These are phyloP conservation scores for Sphagnum contortum DNA, from an alignment of 225 moss, liverwort and hornwort species.

Conservation along the genomic window DNA sequence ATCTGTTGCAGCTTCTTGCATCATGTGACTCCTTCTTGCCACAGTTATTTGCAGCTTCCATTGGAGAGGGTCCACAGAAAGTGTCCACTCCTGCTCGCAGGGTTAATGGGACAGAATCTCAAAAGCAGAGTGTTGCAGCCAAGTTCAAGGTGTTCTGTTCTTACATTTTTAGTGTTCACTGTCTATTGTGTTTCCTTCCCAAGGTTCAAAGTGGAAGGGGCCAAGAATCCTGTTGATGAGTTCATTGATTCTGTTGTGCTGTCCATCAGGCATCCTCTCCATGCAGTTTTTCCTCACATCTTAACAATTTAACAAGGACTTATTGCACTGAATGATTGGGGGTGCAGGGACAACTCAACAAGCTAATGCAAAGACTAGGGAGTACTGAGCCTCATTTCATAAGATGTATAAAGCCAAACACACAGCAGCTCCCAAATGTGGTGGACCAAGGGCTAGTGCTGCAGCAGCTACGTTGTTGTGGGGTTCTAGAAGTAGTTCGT, in stretches of 20 bases:
- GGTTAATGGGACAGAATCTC: conserved; percentile 37
- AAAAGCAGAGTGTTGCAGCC: conserved; percentile 58
- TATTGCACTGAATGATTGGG: not conserved
- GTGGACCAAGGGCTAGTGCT: conserved; percentile 55
- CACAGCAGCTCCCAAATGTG: conserved; percentile 37
- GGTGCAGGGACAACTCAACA: conserved; percentile 53
- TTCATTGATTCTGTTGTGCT: too few species aligned
- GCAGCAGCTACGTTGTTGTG: conserved; percentile 63
- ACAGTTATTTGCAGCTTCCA: conserved; percentile 42
- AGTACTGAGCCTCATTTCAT: conserved; percentile 64
- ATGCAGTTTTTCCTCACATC: too few species aligned
- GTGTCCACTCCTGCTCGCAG: conserved; percentile 38
- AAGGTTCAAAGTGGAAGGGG: too few species aligned
- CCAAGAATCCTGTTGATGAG: too few species aligned
- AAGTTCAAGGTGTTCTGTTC: conserved; percentile 42
- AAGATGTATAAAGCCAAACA: conserved; percentile 65
- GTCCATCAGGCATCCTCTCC: too few species aligned
- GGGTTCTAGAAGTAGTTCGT: conserved; percentile 64
- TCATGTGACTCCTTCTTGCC: conserved; percentile 49
- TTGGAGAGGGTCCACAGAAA: conserved; percentile 47
- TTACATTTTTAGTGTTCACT: too few species aligned
- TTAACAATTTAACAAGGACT: too few species aligned
- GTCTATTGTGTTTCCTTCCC: too few species aligned
- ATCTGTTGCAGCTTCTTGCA: conserved; percentile 46
- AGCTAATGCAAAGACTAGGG: conserved; percentile 60